Evolutionary conservation across 1,284 basidiomycete genomes (phyloP), one percentile per base, ranked within the genome.

Genomic region (Tilletia indica): DNA sequence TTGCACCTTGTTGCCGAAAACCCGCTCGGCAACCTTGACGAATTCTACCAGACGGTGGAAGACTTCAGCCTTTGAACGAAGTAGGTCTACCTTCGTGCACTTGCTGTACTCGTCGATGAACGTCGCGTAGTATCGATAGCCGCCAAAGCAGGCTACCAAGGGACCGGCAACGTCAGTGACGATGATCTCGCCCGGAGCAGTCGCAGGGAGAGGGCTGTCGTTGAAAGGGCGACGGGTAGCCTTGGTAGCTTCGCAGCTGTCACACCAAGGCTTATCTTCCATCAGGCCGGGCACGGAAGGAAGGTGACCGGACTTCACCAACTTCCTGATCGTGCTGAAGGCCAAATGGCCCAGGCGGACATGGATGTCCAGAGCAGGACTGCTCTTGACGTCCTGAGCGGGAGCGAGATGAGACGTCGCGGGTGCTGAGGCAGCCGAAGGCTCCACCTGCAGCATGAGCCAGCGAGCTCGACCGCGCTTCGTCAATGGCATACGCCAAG

Each of bases 191-290:
- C 6, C 8, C 16, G 51, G 51, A 6, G 16, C 4, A 19, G 51
- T 8, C 19, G 19, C 51, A 19, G 4, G 16, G 19, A 54, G 25
- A 31, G 51, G 51, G 19, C 19, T 54, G 25, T 54, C 51, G 51
- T 31, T 31, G 25, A 54, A 54, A 54, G 51, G 51, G 6, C 25
- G 16, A 31, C 51, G 51, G n/a, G 51, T 54, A 4, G 51, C 51
- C 51, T 54, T 54, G 19, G 51, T 54, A 19, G 51, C 51, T 31
- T 54, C 19, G n/a, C 51, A 54, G 51, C 51, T 54, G 51, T 54
- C 51, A 19, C 51, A 54, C 25, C 19, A 54, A 31, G 25, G 19
- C 51, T 54, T 54, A 19, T 54, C 51, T 5, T 54, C 51, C n/a
- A n/a, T n/a, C 51, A 54, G 25, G 51, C 16, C 51, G n/a, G 51